Evolutionary conservation across 2,329 filamentous ascomycete genomes (phyloP).

Genomic region (Botrytis sinoallii): DNA sequence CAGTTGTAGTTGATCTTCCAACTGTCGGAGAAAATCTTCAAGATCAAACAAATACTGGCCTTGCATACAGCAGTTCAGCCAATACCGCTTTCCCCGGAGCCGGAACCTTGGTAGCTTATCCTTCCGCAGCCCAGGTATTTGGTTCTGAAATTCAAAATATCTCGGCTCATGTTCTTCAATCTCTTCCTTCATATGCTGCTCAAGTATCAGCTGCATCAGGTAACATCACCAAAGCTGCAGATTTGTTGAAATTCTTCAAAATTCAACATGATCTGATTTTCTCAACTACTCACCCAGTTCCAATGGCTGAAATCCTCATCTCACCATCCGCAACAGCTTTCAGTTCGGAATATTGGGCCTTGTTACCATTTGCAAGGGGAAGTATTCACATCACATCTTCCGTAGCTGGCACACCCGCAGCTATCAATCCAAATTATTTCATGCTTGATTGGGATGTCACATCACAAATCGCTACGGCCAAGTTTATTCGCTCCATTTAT

Average conservation of each 20-base stretch:
- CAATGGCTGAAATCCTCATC: constrained; percentile 53
- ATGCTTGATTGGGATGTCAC: constrained; percentile 12
- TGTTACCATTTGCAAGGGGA: constrained; percentile 53
- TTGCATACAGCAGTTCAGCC: constrained; percentile 21
- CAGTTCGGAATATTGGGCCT: constrained; percentile 22
- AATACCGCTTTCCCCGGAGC: constrained; percentile 25
- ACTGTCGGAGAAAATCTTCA: constrained; percentile 32
- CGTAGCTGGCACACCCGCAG: constrained; percentile 40
- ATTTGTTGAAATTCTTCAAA: constrained; percentile 13
- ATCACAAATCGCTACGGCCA: not conserved
- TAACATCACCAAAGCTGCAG: constrained; percentile 37
- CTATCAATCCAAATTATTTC: constrained; percentile 50
- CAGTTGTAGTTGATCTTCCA: constrained; percentile 22
- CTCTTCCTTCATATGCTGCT: constrained; percentile 24
- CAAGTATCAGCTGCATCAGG: constrained; percentile 40
- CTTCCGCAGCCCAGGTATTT: constrained; percentile 1
- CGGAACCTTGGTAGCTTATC: not conserved
- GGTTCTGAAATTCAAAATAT: constrained; percentile 7
- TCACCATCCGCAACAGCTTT: constrained; percentile 37
- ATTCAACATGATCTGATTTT: constrained; percentile 21
- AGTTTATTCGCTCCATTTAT: not conserved
- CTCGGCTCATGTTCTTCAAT: not conserved
- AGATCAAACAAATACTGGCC: constrained; percentile 27
- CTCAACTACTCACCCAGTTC: constrained; percentile 41
- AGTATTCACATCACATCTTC: constrained; percentile 50